Conservation (phyloP, 2,329 filamentous ascomycete genomes). For the Fusarium keratoplasticum region DNA sequence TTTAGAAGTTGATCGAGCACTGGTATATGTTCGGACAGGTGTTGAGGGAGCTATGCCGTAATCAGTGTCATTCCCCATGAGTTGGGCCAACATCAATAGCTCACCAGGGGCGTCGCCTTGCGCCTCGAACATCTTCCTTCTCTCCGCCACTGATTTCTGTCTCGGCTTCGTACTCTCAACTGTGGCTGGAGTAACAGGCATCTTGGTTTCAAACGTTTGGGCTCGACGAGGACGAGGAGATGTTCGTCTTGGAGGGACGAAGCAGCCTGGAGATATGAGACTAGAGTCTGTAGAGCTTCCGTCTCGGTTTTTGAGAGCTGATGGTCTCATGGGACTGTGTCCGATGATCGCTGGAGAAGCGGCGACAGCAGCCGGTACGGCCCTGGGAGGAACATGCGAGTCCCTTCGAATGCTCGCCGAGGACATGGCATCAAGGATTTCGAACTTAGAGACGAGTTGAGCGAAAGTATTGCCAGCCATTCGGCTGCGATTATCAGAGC, state of each 20-base stretch:
- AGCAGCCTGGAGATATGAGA: constrained; percentile 9
- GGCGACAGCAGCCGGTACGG: neutral
- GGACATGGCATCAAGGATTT: constrained; percentile 43
- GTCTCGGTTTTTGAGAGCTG: neutral
- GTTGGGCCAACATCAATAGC: neutral
- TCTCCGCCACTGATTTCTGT: constrained; percentile 42
- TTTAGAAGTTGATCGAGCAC: neutral
- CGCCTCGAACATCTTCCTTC: constrained; percentile 38
- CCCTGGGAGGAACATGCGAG: neutral
- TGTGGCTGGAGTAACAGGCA: constrained; percentile 1
- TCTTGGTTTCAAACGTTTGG: constrained; percentile 21
- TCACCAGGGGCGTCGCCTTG: constrained; percentile 8
- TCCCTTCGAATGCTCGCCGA: neutral
- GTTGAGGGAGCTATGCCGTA: neutral
- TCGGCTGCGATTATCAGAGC: constrained; percentile 7
- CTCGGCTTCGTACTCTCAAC: constrained; percentile 6
- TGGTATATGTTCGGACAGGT: neutral
- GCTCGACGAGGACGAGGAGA: constrained; percentile 14
- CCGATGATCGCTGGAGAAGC: neutral
- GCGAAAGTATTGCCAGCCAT: constrained; percentile 38
- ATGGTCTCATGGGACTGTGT: neutral
- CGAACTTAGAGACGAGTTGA: constrained; percentile 52
- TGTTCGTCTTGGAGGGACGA: neutral
- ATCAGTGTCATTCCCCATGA: neutral
- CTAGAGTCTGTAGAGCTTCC: constrained; percentile 12